These are phyloP conservation scores for Saprolegnia diclina DNA, from an alignment of 352 stramenopile species.

Conservation along the genomic window DNA sequence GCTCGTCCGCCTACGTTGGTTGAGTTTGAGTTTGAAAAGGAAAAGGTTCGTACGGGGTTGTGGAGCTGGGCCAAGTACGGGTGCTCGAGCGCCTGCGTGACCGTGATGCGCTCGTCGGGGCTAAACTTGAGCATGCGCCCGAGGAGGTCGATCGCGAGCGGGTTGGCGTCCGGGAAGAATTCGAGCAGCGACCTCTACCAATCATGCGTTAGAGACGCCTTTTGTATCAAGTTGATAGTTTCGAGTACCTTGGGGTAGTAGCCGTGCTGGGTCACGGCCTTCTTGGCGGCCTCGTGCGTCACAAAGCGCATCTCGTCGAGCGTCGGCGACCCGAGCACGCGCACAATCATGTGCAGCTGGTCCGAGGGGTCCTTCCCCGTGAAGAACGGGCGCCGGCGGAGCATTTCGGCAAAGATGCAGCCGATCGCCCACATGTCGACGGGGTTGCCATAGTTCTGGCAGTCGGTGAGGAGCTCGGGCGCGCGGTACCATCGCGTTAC, in stretches of 20 bases:
- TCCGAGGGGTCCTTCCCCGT: slow-evolving; percentile 74
- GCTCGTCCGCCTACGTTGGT: slow-evolving; percentile 68
- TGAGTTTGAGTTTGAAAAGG: not conserved
- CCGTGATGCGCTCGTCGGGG: slow-evolving; percentile 89
- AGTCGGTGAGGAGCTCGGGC: slow-evolving; percentile 80
- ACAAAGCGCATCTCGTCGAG: slow-evolving; percentile 97
- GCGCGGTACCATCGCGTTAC: slow-evolving; percentile 88
- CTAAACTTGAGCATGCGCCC: slow-evolving; percentile 91
- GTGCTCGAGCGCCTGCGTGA: slow-evolving; percentile 86
- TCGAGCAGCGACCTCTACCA: slow-evolving; percentile 57
- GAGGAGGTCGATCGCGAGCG: slow-evolving; percentile 81
- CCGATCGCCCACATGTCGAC: slow-evolving; percentile 96
- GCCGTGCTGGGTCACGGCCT: slow-evolving; percentile 74
- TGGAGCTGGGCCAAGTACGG: slow-evolving; percentile 88
- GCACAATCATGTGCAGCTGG: slow-evolving; percentile 82
- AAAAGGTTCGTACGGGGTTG: slow-evolving; percentile 82
- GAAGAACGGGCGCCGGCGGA: slow-evolving; percentile 91
- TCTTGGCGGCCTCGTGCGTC: slow-evolving; percentile 86
- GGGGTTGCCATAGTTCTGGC: slow-evolving; percentile 94
- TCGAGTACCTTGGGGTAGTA: slow-evolving; percentile 73
- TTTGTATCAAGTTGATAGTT: slow-evolving; percentile 13
- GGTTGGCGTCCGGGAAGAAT: slow-evolving; percentile 82
- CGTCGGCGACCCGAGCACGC: slow-evolving; percentile 90
- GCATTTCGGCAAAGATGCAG: slow-evolving; percentile 99
- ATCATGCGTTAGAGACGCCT: too few relatives aligned